phyloP scores from a whole-genome alignment of 2,329 filamentous ascomycete species.

The Aspergillus melleus region DNA sequence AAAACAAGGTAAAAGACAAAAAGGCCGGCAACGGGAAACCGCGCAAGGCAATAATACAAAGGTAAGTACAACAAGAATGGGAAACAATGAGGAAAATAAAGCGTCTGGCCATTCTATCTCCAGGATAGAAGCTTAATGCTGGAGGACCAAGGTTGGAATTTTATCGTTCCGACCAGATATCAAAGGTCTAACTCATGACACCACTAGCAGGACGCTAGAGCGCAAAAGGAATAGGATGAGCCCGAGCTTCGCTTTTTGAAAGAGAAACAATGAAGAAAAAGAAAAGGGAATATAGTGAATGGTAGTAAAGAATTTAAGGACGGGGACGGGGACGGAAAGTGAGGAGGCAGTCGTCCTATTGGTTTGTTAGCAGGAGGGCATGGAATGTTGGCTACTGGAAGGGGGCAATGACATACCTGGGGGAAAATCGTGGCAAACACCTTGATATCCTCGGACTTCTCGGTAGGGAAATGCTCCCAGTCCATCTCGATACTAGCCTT shows the following conservation, averaged over 20 bases:
- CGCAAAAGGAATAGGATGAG: slow-evolving; percentile 1
- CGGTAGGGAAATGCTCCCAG: slow-evolving; percentile 86
- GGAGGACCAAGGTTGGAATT: slow-evolving; percentile 9
- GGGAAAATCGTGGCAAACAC: slow-evolving; percentile 99
- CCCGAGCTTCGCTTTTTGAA: slow-evolving; percentile 1
- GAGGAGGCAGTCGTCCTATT: slow-evolving; percentile 78
- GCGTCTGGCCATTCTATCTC: slow-evolving; percentile 22
- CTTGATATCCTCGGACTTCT: slow-evolving; percentile 87
- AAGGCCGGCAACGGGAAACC: neutral
- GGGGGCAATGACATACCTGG: slow-evolving; percentile 57
- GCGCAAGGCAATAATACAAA: slow-evolving; percentile 4
- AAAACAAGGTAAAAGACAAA: slow-evolving; percentile 6
- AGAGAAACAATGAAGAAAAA: slow-evolving; percentile 10
- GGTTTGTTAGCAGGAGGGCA: slow-evolving; percentile 22
- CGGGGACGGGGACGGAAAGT: slow-evolving; percentile 60
- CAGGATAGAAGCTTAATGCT: slow-evolving; percentile 24
- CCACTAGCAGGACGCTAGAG: neutral
- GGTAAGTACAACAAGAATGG: slow-evolving; percentile 13
- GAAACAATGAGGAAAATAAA: slow-evolving; percentile 7
- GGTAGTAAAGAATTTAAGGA: slow-evolving; percentile 25
- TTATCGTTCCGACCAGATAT: neutral
- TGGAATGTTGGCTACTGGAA: neutral
- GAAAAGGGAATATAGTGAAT: neutral
- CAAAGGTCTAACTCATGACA: neutral
- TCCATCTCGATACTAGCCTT: slow-evolving; percentile 85